These are phyloP conservation scores for Globisporangium splendens DNA, from an alignment of 352 stramenopile genomes.

Conservation along the genomic window DNA sequence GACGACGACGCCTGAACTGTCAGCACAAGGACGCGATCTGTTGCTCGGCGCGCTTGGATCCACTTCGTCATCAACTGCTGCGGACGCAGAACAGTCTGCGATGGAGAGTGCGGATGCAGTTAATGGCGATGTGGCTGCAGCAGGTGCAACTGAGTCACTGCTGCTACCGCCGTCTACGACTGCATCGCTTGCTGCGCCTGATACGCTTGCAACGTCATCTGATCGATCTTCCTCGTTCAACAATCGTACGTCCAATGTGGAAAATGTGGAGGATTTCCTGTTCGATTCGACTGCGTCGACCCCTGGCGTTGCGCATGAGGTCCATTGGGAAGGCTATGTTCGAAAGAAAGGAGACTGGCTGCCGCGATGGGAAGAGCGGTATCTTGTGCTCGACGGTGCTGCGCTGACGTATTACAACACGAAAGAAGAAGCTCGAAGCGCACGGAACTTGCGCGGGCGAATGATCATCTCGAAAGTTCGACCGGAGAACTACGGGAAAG, in stretches of 20 bases:
- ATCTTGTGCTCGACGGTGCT: constrained; percentile 82
- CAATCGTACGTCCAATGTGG: constrained; percentile 3
- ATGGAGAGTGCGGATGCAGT: neutral
- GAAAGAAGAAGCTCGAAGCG: constrained; percentile 81
- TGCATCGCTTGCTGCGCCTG: constrained; percentile 5
- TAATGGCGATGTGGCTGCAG: no score
- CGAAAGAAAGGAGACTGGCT: constrained; percentile 89
- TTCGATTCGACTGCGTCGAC: constrained; percentile 32
- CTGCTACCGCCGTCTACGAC: constrained; percentile 4
- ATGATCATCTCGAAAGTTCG: constrained; percentile 82
- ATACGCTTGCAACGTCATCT: constrained; percentile 8
- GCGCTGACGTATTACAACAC: constrained; percentile 87
- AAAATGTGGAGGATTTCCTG: constrained; percentile 20
- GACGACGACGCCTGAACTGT: constrained; percentile 22
- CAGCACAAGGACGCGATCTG: constrained; percentile 37
- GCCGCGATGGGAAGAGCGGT: constrained; percentile 87
- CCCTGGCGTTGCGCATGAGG: constrained; percentile 54
- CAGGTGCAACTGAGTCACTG: neutral
- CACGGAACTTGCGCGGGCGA: constrained; percentile 70
- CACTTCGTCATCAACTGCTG: constrained; percentile 4
- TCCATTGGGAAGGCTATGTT: constrained; percentile 88
- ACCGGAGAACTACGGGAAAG: constrained; percentile 86
- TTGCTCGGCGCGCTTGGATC: constrained; percentile 32
- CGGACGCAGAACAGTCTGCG: neutral
- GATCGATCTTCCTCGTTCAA: constrained; percentile 17